Base-by-base conservation (phyloP, 2,329 filamentous ascomycete species). In the Chaetomiaceae sp. region DNA sequence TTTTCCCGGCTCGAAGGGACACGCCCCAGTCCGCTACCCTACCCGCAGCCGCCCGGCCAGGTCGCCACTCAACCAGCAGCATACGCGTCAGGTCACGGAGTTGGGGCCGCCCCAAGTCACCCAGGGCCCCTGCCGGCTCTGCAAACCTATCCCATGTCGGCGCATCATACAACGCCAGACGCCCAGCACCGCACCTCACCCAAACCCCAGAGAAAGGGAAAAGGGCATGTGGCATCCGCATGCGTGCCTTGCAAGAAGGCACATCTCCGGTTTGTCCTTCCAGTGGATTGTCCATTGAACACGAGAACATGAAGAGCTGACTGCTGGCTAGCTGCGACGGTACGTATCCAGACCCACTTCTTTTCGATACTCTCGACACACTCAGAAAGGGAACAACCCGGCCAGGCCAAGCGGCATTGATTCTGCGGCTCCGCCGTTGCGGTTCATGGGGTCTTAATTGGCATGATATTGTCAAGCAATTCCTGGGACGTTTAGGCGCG, bases 181-280 rank as follows among this genome's bases (percentile, higher is more conserved):
- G 68, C 67, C 22, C 69, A 73, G 33, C 68, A 74, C 3, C 78
- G 76, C 58, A 71, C 74, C 11, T 83, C 82, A 36, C 79, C 82
- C 2, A 85, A 83, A 62, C 75, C 80, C 6, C 81, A 84, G 58
- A 76, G 83, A 60, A 87, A 86, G 68, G 84, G 85, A 6, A 90
- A 90, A 66, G 87, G 87, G 14, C 89, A 94, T 72, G 89, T 92
- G 49, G 87, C 88, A 47, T 91, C 88, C 33, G 89, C 89, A 23
- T 94, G 89, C 67, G 85, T 92, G 61, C 89, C 90, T 56, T 94
- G 89, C 73, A 92, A 92, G 68, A 84, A 83, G 69, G 89, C 89
- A 34, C 89, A 94, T 79, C 78, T 94, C 59, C 77, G 83, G 81
- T 84, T 61, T 39, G 63, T 64, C 46, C 37, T 22, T 49, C 55